These are phyloP conservation scores for Apiotrichum gamsii DNA, from an alignment of 1,284 basidiomycete species.

Conservation along the genomic window DNA sequence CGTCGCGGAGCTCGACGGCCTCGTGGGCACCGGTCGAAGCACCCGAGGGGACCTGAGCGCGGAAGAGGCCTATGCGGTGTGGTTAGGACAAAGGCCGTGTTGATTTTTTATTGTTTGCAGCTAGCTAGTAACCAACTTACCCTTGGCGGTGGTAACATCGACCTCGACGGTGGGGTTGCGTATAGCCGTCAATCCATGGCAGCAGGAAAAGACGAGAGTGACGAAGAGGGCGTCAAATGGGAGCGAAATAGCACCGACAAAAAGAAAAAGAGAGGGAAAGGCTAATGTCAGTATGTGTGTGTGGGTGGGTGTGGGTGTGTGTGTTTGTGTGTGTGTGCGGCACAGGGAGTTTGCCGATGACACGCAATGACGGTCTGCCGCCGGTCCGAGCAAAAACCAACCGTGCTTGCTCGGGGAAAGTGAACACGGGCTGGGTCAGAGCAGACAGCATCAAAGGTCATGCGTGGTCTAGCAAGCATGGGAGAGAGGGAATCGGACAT, in stretches of 20 bases:
- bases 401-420: no score
- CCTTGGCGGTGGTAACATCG: slow-evolving; percentile 80
- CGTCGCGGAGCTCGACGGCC: slow-evolving; percentile 97
- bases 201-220: no score
- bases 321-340: no score
- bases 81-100: not conserved
- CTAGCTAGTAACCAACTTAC: slow-evolving; percentile 47
- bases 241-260: not conserved
- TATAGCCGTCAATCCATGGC: slow-evolving; percentile 26
- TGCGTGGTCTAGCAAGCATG: not conserved
- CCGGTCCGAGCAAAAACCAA: no score
- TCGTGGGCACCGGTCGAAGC: slow-evolving; percentile 98
- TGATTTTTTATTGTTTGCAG: slow-evolving; percentile 29
- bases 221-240: no score
- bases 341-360: no score
- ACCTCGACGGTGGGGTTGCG: slow-evolving; percentile 90
- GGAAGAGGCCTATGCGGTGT: slow-evolving; percentile 80
- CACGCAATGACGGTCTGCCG: no score
- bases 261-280: not conserved
- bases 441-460: not conserved
- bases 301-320: no score
- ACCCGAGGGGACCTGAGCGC: slow-evolving; percentile 92
- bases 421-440: no score
- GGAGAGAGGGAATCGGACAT: not conserved
- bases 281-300: slow-evolving; percentile 22